Conservation (phyloP, 148 eudicot species). For the Spergularia bocconei region DNA sequence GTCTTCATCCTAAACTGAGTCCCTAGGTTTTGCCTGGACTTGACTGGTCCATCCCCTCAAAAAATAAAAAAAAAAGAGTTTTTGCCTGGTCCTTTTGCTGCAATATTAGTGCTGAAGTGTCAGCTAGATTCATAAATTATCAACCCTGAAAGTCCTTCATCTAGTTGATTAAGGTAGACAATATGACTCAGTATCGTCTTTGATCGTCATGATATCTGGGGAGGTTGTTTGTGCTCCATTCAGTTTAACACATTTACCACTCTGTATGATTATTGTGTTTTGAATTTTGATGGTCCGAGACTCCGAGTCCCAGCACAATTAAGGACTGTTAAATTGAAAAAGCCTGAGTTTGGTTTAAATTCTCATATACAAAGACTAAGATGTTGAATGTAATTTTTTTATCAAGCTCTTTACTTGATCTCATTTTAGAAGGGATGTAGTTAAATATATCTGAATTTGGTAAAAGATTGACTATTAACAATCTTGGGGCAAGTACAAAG, state of each 20-base stretch:
- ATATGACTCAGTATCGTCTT: not conserved
- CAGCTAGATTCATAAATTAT: not conserved
- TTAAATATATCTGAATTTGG: not conserved
- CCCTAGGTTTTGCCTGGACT: conserved; percentile 11
- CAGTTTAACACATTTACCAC: not conserved
- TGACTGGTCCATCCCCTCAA: not conserved
- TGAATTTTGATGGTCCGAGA: conserved; percentile 4
- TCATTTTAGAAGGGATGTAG: not conserved
- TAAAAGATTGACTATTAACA: not conserved
- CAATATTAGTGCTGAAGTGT: not conserved
- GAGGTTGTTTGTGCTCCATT: not conserved
- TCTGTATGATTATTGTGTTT: not conserved
- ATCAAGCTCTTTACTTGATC: not conserved
- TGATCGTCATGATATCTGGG: not conserved
- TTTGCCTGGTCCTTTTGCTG: not conserved
- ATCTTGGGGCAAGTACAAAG: not conserved
- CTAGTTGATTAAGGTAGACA: not conserved
- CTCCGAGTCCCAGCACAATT: not conserved
- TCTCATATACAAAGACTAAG: not conserved
- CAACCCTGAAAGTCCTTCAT: not conserved
- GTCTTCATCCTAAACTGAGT: not conserved
- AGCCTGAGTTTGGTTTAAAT: not conserved
- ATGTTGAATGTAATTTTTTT: not conserved
- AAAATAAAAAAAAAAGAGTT: too few species aligned
- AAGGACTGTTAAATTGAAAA: too few species aligned